Base-by-base conservation (phyloP, 2,329 filamentous ascomycete genomes). In the Apiospora phragmitis region DNA sequence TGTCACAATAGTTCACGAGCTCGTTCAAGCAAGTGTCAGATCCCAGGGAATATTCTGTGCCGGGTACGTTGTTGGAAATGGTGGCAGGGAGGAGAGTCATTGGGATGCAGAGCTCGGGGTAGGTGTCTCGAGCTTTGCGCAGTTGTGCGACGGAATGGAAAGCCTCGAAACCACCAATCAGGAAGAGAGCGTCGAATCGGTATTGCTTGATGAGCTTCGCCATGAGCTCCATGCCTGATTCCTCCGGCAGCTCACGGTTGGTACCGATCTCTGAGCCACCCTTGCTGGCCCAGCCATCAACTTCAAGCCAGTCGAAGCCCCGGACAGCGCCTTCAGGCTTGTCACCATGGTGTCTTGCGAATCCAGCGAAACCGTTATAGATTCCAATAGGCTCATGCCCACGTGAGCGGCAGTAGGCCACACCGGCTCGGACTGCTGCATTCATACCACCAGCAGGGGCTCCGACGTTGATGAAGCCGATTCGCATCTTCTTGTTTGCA, bases 381-480 rank as follows among this genome's bases (percentile, higher is more conserved):
- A 99, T 94, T 24, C 94, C 95, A 77, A 98, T 82, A 4, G 96
- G 93, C 68, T 94, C 94, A 81, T 99, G 96, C n/a, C 96, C 96
- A 71, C 94, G 90, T 62, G 93, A 93, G 71, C 97, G 82, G 80
- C 95, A 98, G 85, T 98, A 98, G 42, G 94, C 94, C 24, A 98
- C 95, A 18, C 94, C 95, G 41, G 94, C 95, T 75, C 96, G 91
- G 26, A 97, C 96, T 55, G 96, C 96, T 38, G 95, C 95, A 82
- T 99, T 99, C 93, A 99, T 98, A 77, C 96, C 96, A 81, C 96
- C 96, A 41, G 96, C 96, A 9, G 96, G 96, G 16, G 96, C 96
- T 77, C 96, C 96, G 32, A 98, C 95, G 77, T 98, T 97, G 82
- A 99, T 94, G 78, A 99, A 97, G 67, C 94, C 96, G 77, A 99